phyloP scores from a whole-genome alignment of 352 stramenopile species.

The Phytopythium cucurbitacearum region DNA sequence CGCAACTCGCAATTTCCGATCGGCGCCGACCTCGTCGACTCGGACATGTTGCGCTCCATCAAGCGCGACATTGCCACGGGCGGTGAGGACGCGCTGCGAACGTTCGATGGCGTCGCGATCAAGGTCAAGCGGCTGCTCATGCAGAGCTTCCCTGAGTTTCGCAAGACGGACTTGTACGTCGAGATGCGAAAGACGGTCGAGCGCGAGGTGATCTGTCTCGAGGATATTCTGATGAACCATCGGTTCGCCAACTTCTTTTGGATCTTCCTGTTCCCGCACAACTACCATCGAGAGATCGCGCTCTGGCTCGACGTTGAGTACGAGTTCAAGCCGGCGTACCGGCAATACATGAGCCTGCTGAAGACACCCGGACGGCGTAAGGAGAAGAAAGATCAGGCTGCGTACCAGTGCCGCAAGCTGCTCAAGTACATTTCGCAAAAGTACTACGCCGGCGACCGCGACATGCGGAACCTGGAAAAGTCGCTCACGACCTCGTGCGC shows the following conservation, averaged over 20 bases:
- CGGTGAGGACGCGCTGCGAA: constrained; percentile 74
- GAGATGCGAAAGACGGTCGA: constrained; percentile 81
- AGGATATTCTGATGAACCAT: constrained; percentile 87
- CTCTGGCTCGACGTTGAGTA: constrained; percentile 86
- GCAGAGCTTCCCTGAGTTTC: constrained; percentile 73
- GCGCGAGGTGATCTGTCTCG: constrained; percentile 75
- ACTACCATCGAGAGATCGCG: constrained; percentile 84
- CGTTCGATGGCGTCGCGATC: constrained; percentile 72
- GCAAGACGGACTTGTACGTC: constrained; percentile 70
- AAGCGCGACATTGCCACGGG: constrained; percentile 74
- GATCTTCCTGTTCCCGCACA: constrained; percentile 87
- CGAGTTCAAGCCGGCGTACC: constrained; percentile 82
- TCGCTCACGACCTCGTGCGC: constrained; percentile 65
- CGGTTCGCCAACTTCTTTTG: constrained; percentile 86
- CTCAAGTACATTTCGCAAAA: constrained; percentile 85
- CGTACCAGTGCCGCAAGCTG: constrained; percentile 58
- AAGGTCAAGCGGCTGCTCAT: constrained; percentile 81
- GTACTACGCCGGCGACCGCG: constrained; percentile 73
- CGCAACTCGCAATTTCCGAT: constrained; percentile 81
- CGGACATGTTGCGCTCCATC: constrained; percentile 58
- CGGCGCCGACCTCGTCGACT: constrained; percentile 38
- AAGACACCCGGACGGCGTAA: constrained; percentile 36
- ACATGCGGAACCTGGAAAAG: constrained; percentile 67
- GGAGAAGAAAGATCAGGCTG: constrained; percentile 56
- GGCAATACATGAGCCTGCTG: constrained; percentile 57